phyloP scores from a whole-genome alignment of 2,329 filamentous ascomycete species.

The Colletotrichum siamense region DNA sequence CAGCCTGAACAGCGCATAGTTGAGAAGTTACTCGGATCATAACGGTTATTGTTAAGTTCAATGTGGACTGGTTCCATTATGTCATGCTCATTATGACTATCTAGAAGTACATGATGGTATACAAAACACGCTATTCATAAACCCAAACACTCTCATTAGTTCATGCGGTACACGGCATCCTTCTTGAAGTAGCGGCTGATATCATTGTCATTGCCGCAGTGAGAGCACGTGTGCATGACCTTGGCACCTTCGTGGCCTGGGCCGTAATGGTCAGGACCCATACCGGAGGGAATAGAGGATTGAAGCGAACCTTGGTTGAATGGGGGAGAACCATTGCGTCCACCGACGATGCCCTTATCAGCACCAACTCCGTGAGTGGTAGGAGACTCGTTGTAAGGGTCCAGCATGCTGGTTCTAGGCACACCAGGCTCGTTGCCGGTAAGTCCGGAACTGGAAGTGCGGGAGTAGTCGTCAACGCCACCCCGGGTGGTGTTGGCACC shows the following conservation, averaged over 20 bases:
- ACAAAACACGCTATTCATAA: not conserved
- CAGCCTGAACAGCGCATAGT: not conserved
- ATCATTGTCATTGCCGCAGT: constrained; percentile 23
- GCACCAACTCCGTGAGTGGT: not conserved
- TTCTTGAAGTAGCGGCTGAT: constrained; percentile 26
- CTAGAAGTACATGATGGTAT: constrained; percentile 1
- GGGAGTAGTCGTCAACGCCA: not conserved
- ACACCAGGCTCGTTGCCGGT: constrained; percentile 3
- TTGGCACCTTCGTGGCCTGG: constrained; percentile 23
- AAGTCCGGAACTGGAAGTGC: not conserved
- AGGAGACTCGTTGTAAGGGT: constrained; percentile 12
- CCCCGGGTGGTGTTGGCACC: not conserved
- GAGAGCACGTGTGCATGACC: constrained; percentile 20
- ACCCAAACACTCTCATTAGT: not conserved
- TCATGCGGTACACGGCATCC: constrained; percentile 22
- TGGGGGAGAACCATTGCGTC: not conserved
- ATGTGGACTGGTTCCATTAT: not conserved
- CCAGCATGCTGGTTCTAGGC: constrained; percentile 19
- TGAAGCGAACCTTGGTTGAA: constrained; percentile 5
- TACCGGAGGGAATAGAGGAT: constrained; percentile 1
- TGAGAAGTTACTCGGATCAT: not conserved
- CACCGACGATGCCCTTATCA: not conserved
- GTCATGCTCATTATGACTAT: constrained; percentile 7
- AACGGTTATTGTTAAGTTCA: not conserved
- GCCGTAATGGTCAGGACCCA: constrained; percentile 23